These are phyloP conservation scores for Xylaria sp. DNA, from an alignment of 2,329 filamentous ascomycete species.

Conservation along the genomic window DNA sequence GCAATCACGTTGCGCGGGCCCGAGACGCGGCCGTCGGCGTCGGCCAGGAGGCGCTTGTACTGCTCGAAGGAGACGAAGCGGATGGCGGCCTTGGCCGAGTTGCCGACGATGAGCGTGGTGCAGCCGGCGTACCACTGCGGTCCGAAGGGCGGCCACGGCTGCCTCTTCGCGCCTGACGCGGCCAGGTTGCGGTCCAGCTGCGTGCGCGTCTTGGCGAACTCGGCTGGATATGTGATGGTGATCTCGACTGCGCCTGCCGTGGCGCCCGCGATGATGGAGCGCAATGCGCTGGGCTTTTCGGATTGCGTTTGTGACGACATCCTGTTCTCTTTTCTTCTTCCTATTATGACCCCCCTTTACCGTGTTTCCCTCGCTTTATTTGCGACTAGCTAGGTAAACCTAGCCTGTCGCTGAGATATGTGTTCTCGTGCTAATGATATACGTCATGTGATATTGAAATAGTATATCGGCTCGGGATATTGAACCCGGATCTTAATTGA, in stretches of 20 bases:
- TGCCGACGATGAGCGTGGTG: slow-evolving; percentile 95
- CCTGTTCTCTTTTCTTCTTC: background rate
- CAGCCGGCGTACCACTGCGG: slow-evolving; percentile 97
- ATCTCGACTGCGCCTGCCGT: slow-evolving; percentile 97
- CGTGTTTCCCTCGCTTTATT: background rate
- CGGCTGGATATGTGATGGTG: slow-evolving; percentile 82
- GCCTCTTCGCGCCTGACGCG: slow-evolving; percentile 85
- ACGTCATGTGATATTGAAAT: background rate
- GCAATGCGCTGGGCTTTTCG: slow-evolving; percentile 78
- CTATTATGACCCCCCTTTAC: background rate
- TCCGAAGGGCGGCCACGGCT: slow-evolving; percentile 95
- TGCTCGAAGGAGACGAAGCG: slow-evolving; percentile 96
- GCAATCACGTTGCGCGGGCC: slow-evolving; percentile 91
- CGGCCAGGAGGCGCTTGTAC: slow-evolving; percentile 85
- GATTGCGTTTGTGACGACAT: slow-evolving; percentile 42
- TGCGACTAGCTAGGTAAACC: background rate
- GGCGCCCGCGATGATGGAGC: slow-evolving; percentile 90
- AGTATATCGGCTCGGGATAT: background rate
- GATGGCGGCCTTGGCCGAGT: slow-evolving; percentile 95
- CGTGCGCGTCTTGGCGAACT: slow-evolving; percentile 93
- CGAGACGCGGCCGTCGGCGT: slow-evolving; percentile 86
- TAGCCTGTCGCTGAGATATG: background rate
- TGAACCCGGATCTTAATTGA: background rate
- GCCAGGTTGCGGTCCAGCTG: slow-evolving; percentile 89
- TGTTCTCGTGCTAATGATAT: background rate